Conservation (phyloP, 768 basidiomycete genomes). For the Stropharia rugosoannulata region DNA sequence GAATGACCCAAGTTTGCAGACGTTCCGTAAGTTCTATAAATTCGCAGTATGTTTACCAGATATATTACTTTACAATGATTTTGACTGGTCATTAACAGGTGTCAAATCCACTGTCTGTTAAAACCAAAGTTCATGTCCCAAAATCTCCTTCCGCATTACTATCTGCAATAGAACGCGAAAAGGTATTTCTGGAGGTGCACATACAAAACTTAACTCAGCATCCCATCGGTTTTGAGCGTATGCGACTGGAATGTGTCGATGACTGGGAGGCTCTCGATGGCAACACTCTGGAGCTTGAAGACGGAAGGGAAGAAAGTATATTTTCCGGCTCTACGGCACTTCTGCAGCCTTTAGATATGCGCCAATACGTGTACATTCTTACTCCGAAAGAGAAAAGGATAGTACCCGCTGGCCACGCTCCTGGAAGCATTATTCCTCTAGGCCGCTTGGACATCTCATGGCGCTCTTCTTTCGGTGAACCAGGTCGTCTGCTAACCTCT, state of each 20-base stretch:
- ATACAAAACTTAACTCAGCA: conserved; percentile 85
- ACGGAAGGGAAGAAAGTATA: conserved; percentile 32
- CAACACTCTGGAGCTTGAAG: conserved; percentile 38
- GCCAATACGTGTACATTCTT: conserved; percentile 88
- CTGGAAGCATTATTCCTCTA: conserved; percentile 75
- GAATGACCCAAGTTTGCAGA: conserved; percentile 57
- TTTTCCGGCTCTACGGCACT: conserved; percentile 66
- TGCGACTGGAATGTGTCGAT: conserved; percentile 73
- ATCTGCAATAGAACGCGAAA: conserved; percentile 64
- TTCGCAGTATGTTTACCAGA: conserved; percentile 63
- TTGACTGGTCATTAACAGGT: conserved; percentile 50
- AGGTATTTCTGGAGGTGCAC: conserved; percentile 90
- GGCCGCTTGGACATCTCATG: conserved; percentile 90
- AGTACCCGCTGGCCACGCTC: conserved; percentile 48
- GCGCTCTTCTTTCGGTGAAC: conserved; percentile 83
- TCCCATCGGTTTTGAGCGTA: conserved; percentile 77
- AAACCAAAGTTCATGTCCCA: conserved; percentile 86
- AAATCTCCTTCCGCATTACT: conserved; percentile 73
- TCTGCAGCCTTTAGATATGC: conserved; percentile 80
- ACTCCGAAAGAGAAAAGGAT: conserved; percentile 45
- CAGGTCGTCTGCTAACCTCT: conserved; percentile 84
- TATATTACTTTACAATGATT: background rate
- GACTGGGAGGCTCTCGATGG: conserved; percentile 61
- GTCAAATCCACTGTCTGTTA: conserved; percentile 92
- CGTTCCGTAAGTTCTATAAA: conserved; percentile 89